Percentiles rank a stretch among this genome's conserved stretches.
These are phyloP conservation scores for Incumbomyces lentus DNA, from an alignment of 2,329 filamentous ascomycete genomes.

Conservation along the genomic window DNA sequence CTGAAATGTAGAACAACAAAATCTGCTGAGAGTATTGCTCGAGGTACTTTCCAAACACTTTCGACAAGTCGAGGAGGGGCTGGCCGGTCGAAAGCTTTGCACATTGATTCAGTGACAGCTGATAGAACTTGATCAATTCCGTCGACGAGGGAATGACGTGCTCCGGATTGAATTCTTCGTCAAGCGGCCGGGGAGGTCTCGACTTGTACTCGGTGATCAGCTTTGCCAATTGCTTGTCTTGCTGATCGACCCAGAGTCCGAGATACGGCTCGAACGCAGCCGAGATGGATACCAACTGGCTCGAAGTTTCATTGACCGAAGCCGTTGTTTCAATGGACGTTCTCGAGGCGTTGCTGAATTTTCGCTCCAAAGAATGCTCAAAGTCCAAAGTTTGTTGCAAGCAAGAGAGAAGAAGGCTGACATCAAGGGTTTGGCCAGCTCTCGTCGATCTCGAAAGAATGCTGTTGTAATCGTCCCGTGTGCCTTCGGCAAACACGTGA, in stretches of 20 bases:
- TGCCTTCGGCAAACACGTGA: slow-evolving; percentile 89
- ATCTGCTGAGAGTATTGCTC: slow-evolving; percentile 95
- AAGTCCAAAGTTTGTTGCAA: slow-evolving; percentile 95
- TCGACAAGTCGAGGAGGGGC: slow-evolving; percentile 72
- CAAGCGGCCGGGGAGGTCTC: slow-evolving; percentile 66
- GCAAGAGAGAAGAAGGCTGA: slow-evolving; percentile 78
- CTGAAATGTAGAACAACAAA: slow-evolving; percentile 59
- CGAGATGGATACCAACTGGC: slow-evolving; percentile 83
- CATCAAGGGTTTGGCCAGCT: slow-evolving; percentile 70
- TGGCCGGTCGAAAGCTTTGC: slow-evolving; percentile 91
- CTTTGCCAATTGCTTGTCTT: slow-evolving; percentile 73
- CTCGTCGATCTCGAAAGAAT: slow-evolving; percentile 84
- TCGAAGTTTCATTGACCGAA: slow-evolving; percentile 64
- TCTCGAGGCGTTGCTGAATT: slow-evolving; percentile 60
- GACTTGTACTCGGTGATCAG: slow-evolving; percentile 82
- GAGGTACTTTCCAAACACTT: slow-evolving; percentile 79
- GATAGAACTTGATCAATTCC: slow-evolving; percentile 95
- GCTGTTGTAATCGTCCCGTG: slow-evolving; percentile 85
- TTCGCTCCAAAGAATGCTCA: slow-evolving; percentile 78
- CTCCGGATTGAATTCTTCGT: slow-evolving; percentile 87
- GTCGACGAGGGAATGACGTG: slow-evolving; percentile 88
- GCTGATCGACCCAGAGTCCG: slow-evolving; percentile 92
- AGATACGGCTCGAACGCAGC: slow-evolving; percentile 96
- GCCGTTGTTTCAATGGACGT: slow-evolving; percentile 83
- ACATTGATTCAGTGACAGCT: slow-evolving; percentile 83